Conservation (phyloP, 768 basidiomycete genomes). For the Inosperma sp. region DNA sequence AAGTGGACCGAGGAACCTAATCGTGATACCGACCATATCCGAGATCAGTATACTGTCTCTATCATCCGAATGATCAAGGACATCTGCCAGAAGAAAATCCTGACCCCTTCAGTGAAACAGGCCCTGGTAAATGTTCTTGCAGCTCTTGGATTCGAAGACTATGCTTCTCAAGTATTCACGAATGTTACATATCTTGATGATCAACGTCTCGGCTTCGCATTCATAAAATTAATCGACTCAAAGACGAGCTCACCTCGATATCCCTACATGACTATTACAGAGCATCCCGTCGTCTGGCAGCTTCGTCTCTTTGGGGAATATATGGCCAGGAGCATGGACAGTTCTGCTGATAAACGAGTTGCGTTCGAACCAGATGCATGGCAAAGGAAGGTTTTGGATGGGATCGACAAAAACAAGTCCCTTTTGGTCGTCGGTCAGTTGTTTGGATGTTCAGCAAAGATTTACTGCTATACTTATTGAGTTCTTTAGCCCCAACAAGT, state of each 20-base stretch:
- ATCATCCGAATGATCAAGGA: slow-evolving; percentile 49
- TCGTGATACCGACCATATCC: too few species aligned
- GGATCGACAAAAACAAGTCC: slow-evolving; percentile 55
- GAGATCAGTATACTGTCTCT: slow-evolving; percentile 35
- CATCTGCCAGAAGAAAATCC: slow-evolving; percentile 32
- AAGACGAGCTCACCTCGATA: slow-evolving; percentile 38
- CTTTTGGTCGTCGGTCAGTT: slow-evolving; percentile 69
- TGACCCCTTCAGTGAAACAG: slow-evolving; percentile 34
- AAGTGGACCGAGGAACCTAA: too few species aligned
- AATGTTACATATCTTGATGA: slow-evolving; percentile 23
- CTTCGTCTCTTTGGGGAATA: slow-evolving; percentile 63
- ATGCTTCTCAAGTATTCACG: slow-evolving; percentile 18
- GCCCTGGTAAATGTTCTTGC: slow-evolving; percentile 29
- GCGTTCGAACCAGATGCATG: slow-evolving; percentile 65
- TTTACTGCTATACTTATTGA: neutral
- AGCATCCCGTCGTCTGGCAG: slow-evolving; percentile 62
- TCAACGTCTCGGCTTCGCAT: slow-evolving; percentile 43
- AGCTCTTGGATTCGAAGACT: neutral
- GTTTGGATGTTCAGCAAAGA: neutral
- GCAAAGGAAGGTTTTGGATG: slow-evolving; percentile 64
- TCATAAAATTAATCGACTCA: slow-evolving; percentile 50
- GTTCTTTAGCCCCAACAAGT: slow-evolving; percentile 53
- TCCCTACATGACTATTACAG: slow-evolving; percentile 51
- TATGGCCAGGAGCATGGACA: slow-evolving; percentile 72
- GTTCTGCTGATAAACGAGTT: slow-evolving; percentile 52